phyloP scores from a whole-genome alignment of 768 basidiomycete genomes.

The Hericium coralloides region DNA sequence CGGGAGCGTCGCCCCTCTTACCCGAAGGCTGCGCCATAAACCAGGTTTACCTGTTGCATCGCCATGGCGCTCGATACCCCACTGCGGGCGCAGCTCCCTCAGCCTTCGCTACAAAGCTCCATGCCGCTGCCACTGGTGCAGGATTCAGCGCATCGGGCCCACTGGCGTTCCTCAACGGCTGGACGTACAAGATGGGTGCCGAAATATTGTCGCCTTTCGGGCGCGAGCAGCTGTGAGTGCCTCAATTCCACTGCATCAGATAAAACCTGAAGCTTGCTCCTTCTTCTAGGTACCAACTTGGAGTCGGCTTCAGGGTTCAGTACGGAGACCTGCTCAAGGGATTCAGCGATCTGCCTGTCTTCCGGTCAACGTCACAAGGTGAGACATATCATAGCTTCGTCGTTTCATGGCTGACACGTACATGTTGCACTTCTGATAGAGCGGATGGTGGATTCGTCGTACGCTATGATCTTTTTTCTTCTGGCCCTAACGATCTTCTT shows the following conservation, averaged over 20 bases:
- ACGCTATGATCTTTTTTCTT: not conserved
- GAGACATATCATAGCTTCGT: conserved; percentile 1
- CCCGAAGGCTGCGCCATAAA: conserved; percentile 38
- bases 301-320: conserved; percentile 34
- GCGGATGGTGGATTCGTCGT: conserved; percentile 20
- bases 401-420: not conserved
- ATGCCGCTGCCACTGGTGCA: conserved; percentile 16
- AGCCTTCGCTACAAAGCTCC: conserved; percentile 19
- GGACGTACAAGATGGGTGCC: conserved; percentile 36
- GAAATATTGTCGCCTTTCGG: conserved; percentile 42
- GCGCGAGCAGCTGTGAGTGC: conserved; percentile 28
- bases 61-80: conserved; percentile 36
- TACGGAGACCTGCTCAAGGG: conserved; percentile 36
- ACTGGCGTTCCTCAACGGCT: conserved; percentile 34
- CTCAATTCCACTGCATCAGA: not conserved
- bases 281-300: conserved; percentile 23
- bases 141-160: conserved; percentile 27
- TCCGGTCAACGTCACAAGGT: conserved; percentile 37
- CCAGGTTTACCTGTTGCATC: conserved; percentile 33
- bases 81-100: conserved; percentile 21
- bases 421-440: conserved; percentile 22
- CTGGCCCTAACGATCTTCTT: not conserved
- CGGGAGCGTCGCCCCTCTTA: conserved; percentile 33
- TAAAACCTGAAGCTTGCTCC: not conserved
- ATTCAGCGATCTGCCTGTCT: conserved; percentile 37